Base-by-base conservation (phyloP, 2,329 filamentous ascomycete genomes). In the Fusarium virguliforme region DNA sequence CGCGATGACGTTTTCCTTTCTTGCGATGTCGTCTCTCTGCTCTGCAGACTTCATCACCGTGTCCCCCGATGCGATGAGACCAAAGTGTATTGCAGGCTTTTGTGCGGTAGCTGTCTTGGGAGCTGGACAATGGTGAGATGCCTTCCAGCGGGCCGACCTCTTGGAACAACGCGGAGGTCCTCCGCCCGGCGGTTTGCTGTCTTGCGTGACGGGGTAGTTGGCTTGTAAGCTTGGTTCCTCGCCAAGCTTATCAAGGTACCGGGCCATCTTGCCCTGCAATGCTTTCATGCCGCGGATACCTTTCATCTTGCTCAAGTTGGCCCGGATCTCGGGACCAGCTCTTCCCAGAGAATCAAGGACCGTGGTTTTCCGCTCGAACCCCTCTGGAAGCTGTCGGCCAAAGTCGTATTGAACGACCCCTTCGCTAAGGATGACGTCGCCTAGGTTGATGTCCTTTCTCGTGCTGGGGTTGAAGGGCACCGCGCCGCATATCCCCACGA, bases 31-130 rank as follows among this genome's bases (percentile, higher is more conserved):
- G 3, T 70, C 65, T 6, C 65, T 46, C 1, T 55, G 22, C 5
- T 60, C 10, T 3, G 43, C 65, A 2, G 53, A 62, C 13, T 65
- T 68, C 58, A 70, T 60, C 2, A 70, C 58, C 0, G 43, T 68
- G 9, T 70, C 67, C 1, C 61, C 65, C 1, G 55, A 68, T 0
- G 65, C 67, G 7, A 68, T 37, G 0, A 18, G 28, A 5, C 67
- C 67, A 37, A 65, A 57, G 9, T 70, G 67, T 4, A 70, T 32
- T 1, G 10, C 3, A 55, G 38, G 9, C n/a, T 26, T 13, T 6
- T 22, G 41, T 8, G 38, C 10, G 9, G 4, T 1, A 30, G 24
- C 18, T n/a, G n/a, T 9, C 3, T 6, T 48, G n/a, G 26, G 37
- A n/a, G 6, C 15, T 40, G 37, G n/a, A 40, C 7, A 8, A n/a